Conservation (phyloP, 768 basidiomycete genomes). For the Rhizopogon vulgaris region DNA sequence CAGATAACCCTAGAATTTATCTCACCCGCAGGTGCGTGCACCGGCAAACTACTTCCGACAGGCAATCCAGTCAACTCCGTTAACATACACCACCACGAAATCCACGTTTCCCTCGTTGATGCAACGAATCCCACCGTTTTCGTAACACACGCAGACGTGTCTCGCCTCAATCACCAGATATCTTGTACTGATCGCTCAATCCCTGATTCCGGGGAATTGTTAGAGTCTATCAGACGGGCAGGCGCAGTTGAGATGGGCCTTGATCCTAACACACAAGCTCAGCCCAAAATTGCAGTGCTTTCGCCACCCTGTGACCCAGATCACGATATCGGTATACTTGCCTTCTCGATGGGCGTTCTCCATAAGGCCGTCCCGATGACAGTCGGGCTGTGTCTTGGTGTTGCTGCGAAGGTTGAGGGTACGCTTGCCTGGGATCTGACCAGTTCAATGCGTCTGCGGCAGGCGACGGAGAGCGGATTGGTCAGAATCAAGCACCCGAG, state of each 20-base stretch:
- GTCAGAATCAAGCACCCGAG: constrained; percentile 59
- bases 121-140: constrained; percentile 75
- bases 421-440: constrained; percentile 50
- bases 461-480: constrained; percentile 17
- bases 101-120: constrained; percentile 55
- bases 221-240: constrained; percentile 50
- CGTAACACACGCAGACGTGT: constrained; percentile 40
- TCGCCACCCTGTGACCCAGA: constrained; percentile 25
- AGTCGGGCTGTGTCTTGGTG: constrained; percentile 62
- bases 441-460: constrained; percentile 16
- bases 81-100: constrained; percentile 19
- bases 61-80: constrained; percentile 43
- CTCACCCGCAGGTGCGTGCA: constrained; percentile 60
- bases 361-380: constrained; percentile 74
- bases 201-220: constrained; percentile 16
- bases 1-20: constrained; percentile 62
- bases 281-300: constrained; percentile 66
- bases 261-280: constrained; percentile 55
- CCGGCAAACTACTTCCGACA: constrained; percentile 65
- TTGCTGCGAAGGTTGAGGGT: constrained; percentile 48
- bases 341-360: constrained; percentile 65
- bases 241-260: constrained; percentile 60
- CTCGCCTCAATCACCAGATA: constrained; percentile 20
- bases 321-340: constrained; percentile 41
- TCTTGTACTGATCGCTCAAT: constrained; percentile 5